Conservation (phyloP, 148 eudicot species). For the Chenopodium suecicum region DNA sequence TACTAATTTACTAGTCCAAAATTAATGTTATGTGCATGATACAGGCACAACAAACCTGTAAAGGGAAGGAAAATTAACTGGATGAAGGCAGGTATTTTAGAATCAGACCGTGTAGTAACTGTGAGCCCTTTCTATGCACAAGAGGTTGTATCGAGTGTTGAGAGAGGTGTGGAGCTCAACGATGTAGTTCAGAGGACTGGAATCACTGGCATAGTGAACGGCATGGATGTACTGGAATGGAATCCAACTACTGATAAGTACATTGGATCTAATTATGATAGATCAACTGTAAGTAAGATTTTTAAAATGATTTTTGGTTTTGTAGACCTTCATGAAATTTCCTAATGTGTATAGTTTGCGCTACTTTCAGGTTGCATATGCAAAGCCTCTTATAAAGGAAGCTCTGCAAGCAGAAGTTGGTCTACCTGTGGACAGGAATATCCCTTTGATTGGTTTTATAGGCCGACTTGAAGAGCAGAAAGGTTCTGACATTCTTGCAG, state of each 20-base stretch:
- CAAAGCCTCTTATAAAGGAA: slow-evolving; percentile 75
- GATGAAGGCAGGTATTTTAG: slow-evolving; percentile 87
- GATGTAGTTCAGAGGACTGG: slow-evolving; percentile 39
- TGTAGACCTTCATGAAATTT: neutral
- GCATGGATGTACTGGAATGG: slow-evolving; percentile 96
- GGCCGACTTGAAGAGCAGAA: slow-evolving; percentile 96
- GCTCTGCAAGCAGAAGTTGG: slow-evolving; percentile 87
- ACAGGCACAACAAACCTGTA: slow-evolving; percentile 68
- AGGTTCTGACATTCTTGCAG: slow-evolving; percentile 92
- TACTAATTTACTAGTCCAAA: neutral
- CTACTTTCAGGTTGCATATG: slow-evolving; percentile 50
- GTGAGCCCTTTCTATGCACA: slow-evolving; percentile 86
- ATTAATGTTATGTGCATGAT: neutral
- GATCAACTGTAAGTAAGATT: slow-evolving; percentile 53
- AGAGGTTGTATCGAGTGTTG: slow-evolving; percentile 62
- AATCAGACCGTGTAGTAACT: slow-evolving; percentile 61
- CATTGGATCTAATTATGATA: slow-evolving; percentile 52
- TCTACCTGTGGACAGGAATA: slow-evolving; percentile 64
- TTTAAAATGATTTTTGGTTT: neutral
- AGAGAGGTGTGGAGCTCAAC: slow-evolving; percentile 80
- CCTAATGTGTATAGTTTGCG: neutral
- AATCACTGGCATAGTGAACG: slow-evolving; percentile 73
- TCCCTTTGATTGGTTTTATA: slow-evolving; percentile 85
- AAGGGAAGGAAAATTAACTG: slow-evolving; percentile 84
- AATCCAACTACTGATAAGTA: slow-evolving; percentile 67